Conservation (phyloP, 2,329 filamentous ascomycete genomes). For the Penicillium freii region DNA sequence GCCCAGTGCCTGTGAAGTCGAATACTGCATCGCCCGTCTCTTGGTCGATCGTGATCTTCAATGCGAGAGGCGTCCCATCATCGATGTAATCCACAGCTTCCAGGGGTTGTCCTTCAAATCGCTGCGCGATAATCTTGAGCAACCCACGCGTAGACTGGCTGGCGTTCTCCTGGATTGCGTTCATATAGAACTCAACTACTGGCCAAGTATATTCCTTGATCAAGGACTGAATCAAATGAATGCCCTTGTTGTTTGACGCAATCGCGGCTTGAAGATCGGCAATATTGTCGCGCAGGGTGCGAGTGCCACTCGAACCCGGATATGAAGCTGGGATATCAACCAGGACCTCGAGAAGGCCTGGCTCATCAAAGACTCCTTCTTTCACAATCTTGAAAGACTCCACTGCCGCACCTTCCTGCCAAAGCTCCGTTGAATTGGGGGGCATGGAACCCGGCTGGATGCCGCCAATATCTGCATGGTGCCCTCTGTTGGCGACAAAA, state of each 20-base stretch:
- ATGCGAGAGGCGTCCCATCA: conserved; percentile 69
- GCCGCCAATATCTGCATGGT: conserved; percentile 68
- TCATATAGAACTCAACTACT: conserved; percentile 44
- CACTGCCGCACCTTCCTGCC: conserved; percentile 41
- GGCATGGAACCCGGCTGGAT: conserved; percentile 50
- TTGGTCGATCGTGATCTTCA: conserved; percentile 67
- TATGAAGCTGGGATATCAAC: background rate
- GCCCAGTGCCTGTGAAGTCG: conserved; percentile 67
- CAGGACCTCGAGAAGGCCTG: conserved; percentile 47
- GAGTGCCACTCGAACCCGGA: conserved; percentile 70
- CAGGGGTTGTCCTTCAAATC: background rate
- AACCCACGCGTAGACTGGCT: background rate
- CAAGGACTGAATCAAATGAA: conserved; percentile 34
- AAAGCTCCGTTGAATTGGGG: conserved; percentile 37
- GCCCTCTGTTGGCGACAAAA: conserved; percentile 67
- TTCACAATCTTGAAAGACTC: conserved; percentile 33
- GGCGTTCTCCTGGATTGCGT: conserved; percentile 11
- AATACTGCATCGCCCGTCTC: conserved; percentile 71
- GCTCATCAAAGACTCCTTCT: conserved; percentile 38
- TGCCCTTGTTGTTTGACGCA: conserved; percentile 46
- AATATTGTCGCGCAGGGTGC: conserved; percentile 54
- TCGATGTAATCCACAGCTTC: conserved; percentile 73
- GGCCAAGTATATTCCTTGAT: conserved; percentile 48
- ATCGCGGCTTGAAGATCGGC: conserved; percentile 48
- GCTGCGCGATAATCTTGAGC: conserved; percentile 1